Evolutionary conservation across 768 basidiomycete genomes (phyloP), one percentile per base, ranked within the genome.

Genomic region (Leccinum fibrillosum): DNA sequence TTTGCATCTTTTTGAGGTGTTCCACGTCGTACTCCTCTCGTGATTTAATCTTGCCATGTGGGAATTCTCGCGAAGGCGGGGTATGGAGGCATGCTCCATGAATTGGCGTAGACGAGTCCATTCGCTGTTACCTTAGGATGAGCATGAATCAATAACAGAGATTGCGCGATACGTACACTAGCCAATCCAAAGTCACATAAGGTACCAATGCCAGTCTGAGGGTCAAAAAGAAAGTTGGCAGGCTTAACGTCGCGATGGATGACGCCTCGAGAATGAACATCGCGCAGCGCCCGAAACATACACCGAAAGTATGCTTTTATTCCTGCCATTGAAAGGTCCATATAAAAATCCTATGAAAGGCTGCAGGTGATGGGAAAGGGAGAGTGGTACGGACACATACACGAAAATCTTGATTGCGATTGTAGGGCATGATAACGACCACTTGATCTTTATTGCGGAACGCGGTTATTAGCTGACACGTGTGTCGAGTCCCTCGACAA

Each of bases 161-260:
- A 23, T 39, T 34, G 30, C 32, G 21, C 42, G 39, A 57, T 11
- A 75, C 89, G 65, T 73, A 95, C 94, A 66, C 92, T 93, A 9
- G 97, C 97, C 4, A 99, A 81, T 19, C 97, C 97, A 69, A 98
- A 97, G 73, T 98, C 97, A 63, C 92, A 93, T 8, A 99, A 76
- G 1, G 89, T 90, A 23, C 97, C 97, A 12, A 86, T 78, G 10
- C 89, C 89, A 7, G 87, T 89, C 37, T 80, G 82, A 37, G 92
- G 88, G 71, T 98, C 92, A 71, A 89, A 98, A 35, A 98, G 80
- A 71, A 98, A 98, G 72, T 98, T 98, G 59, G 95, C 96, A 21
- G 96, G 95, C 70, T 98, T 98, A 65, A 98, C 92, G 73, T 98
- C 96, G 48, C 96, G 91, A 72, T 98, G 96, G 53, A 98, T 91